Evolutionary conservation across 352 stramenopile genomes (phyloP).

Genomic region (Phytopythium boreale): DNA sequence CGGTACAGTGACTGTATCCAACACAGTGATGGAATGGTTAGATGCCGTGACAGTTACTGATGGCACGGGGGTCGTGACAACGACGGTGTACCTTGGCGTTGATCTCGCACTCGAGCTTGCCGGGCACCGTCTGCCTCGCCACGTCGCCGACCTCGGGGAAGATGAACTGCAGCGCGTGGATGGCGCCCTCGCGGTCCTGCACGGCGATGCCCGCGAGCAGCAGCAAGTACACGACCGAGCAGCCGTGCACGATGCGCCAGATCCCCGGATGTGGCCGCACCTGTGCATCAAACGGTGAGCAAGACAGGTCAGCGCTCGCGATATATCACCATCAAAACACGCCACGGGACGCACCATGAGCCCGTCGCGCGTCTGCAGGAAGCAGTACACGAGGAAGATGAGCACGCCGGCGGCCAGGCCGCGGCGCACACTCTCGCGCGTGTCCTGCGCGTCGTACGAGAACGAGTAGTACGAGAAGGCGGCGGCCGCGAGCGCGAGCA

Average conservation of each 20-base stretch:
- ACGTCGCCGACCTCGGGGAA: slow-evolving; percentile 67
- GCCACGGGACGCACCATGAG: slow-evolving; percentile 48
- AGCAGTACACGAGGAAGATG: slow-evolving; percentile 86
- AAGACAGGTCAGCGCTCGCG: not conserved
- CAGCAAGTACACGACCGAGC: slow-evolving; percentile 75
- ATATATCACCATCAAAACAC: not conserved
- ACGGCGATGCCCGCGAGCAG: slow-evolving; percentile 64
- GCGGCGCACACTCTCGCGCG: slow-evolving; percentile 59
- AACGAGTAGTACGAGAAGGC: slow-evolving; percentile 83
- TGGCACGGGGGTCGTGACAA: not conserved
- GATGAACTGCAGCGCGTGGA: slow-evolving; percentile 63
- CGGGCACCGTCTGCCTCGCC: slow-evolving; percentile 23
- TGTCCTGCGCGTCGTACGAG: slow-evolving; percentile 73
- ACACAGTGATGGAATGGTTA: not conserved
- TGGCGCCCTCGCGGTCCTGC: slow-evolving; percentile 63
- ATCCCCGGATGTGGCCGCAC: slow-evolving; percentile 68
- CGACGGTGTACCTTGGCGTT: slow-evolving; percentile 31
- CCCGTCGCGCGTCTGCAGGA: slow-evolving; percentile 75
- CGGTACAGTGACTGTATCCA: slow-evolving; percentile 44
- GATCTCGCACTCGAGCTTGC: slow-evolving; percentile 60
- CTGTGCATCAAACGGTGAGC: slow-evolving; percentile 5
- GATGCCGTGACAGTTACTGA: not conserved
- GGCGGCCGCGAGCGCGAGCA: slow-evolving; percentile 50
- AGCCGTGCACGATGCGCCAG: slow-evolving; percentile 78
- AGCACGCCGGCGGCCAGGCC: slow-evolving; percentile 60